Evolutionary conservation across 805 yeast species (phyloP).

Genomic region (Danielia oregonensis): DNA sequence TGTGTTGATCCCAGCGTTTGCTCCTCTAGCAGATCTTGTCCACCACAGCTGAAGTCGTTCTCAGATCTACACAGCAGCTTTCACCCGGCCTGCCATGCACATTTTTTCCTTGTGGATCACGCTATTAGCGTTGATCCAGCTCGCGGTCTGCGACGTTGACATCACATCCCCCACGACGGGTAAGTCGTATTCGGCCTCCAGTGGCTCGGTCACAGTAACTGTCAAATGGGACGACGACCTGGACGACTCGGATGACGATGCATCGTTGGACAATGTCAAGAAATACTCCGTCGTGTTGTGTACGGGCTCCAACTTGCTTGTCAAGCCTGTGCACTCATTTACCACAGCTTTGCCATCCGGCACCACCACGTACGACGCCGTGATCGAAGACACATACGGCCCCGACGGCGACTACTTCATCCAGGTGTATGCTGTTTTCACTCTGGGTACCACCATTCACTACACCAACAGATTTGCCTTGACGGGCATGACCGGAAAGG

Average conservation of each 20-base stretch:
- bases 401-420: constrained; percentile 68
- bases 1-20: too few relatives aligned
- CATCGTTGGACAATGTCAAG: constrained; percentile 41
- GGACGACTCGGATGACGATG: constrained; percentile 40
- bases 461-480: constrained; percentile 66
- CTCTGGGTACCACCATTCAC: constrained; percentile 51
- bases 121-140: constrained; percentile 8
- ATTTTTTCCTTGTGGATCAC: constrained; percentile 7
- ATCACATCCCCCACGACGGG: constrained; percentile 42
- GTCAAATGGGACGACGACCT: constrained; percentile 53
- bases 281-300: constrained; percentile 56
- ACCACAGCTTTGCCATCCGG: constrained; percentile 17
- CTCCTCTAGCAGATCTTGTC: neutral
- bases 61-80: neutral
- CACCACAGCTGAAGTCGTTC: neutral
- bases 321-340: constrained; percentile 37
- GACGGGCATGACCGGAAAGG: constrained; percentile 68
- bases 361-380: constrained; percentile 35
- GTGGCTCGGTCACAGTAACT: constrained; percentile 28
- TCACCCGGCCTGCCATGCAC: too few relatives aligned
- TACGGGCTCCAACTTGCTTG: constrained; percentile 57
- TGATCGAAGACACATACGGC: constrained; percentile 41
- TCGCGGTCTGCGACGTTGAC: constrained; percentile 45
- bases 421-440: constrained; percentile 56
- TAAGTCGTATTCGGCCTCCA: constrained; percentile 34